Percentiles rank a stretch among this genome's conserved stretches.
phyloP scores from a whole-genome alignment of 1,139 yeast genomes.

The Dujonia santamariae region DNA sequence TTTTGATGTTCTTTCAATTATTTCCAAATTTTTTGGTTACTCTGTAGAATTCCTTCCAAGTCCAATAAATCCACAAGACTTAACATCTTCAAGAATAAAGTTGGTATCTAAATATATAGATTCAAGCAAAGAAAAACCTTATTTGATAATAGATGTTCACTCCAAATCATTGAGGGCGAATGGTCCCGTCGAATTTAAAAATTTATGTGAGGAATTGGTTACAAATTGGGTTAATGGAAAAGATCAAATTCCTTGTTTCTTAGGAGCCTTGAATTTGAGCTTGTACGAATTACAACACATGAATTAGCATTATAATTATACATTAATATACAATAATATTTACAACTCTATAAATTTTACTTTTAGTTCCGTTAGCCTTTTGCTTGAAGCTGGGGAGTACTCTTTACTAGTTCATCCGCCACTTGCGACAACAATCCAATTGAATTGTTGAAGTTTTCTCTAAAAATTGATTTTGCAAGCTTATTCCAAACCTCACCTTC shows the following conservation, averaged over 20 bases:
- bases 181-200: slow-evolving; percentile 43
- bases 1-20: slow-evolving; percentile 67
- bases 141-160: slow-evolving; percentile 37
- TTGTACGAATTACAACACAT: slow-evolving; percentile 40
- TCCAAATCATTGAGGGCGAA: slow-evolving; percentile 37
- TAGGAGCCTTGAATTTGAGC: slow-evolving; percentile 72
- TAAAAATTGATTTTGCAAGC: slow-evolving; percentile 32
- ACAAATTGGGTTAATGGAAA: slow-evolving; percentile 67
- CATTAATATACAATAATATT: no score
- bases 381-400: not conserved
- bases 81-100: slow-evolving; percentile 49
- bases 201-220: slow-evolving; percentile 55
- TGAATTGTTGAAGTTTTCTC: slow-evolving; percentile 13
- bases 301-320: slow-evolving; percentile 6
- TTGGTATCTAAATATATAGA: slow-evolving; percentile 54
- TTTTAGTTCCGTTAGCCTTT: not conserved
- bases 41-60: slow-evolving; percentile 66
- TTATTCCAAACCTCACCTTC: slow-evolving; percentile 59
- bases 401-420: slow-evolving; percentile 10
- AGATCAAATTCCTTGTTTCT: slow-evolving; percentile 73
- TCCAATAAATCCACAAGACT: slow-evolving; percentile 51
- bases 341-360: not conserved
- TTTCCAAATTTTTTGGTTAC: slow-evolving; percentile 71
- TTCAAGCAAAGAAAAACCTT: slow-evolving; percentile 22
- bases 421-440: slow-evolving; percentile 34